Evolutionary conservation across 495 filamentous ascomycete genomes (phyloP).

Genomic region (Penicillium steckii): DNA sequence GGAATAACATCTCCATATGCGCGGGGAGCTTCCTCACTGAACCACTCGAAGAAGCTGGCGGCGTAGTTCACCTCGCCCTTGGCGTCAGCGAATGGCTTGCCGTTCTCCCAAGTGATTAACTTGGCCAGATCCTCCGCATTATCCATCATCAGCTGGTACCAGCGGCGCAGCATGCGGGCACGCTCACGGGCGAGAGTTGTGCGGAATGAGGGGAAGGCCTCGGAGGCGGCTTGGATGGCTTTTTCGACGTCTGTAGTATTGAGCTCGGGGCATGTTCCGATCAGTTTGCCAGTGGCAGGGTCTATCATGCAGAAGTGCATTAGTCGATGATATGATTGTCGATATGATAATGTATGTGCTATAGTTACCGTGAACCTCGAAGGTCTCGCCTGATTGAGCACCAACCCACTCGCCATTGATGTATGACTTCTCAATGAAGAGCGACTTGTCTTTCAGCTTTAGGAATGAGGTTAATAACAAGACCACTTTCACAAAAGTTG

Average conservation of each 20-base stretch:
- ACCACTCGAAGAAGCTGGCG: constrained; percentile 76
- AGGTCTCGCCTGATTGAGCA: constrained; percentile 74
- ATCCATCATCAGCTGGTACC: constrained; percentile 87
- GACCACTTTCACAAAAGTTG: not conserved
- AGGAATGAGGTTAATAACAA: not conserved
- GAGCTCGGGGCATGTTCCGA: constrained; percentile 85
- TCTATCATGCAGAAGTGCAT: constrained; percentile 46
- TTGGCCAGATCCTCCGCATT: constrained; percentile 86
- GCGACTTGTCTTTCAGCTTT: constrained; percentile 77
- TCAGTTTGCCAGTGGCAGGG: constrained; percentile 73
- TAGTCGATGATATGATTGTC: no score
- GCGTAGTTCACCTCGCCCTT: constrained; percentile 72
- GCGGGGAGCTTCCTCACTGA: constrained; percentile 71
- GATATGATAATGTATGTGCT: not conserved
- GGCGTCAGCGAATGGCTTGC: constrained; percentile 70
- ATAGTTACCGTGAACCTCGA: constrained; percentile 69
- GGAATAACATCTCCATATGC: constrained; percentile 75
- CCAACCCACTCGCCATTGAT: constrained; percentile 84
- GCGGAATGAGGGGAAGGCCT: constrained; percentile 74
- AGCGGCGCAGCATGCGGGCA: constrained; percentile 77
- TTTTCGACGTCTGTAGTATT: constrained; percentile 67
- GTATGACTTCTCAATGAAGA: constrained; percentile 79
- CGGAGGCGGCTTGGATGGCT: constrained; percentile 74
- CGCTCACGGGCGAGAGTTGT: constrained; percentile 75
- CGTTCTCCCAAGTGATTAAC: constrained; percentile 84